Percentiles rank a stretch among this genome's conserved stretches.
Evolutionary conservation across 768 basidiomycete species (phyloP).

Genomic region (Collybiopsis confluens): DNA sequence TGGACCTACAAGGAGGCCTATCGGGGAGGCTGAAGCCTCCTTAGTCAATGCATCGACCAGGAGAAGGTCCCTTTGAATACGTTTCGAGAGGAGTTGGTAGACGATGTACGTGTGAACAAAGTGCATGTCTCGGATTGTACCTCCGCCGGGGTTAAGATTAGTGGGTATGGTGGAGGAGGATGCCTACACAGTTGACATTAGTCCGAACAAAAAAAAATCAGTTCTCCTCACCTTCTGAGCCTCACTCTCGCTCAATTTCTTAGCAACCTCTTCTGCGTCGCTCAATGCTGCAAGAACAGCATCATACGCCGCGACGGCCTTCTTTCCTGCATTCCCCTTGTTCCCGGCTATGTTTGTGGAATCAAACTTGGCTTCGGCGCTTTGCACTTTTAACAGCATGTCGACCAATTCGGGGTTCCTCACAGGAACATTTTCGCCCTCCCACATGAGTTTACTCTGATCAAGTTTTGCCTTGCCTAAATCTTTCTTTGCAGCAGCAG

Average conservation of each 20-base stretch:
- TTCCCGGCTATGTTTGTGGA: slow-evolving; percentile 26
- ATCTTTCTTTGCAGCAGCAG: slow-evolving; percentile 26
- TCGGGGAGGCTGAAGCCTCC: slow-evolving; percentile 17
- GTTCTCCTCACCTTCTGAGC: slow-evolving; percentile 63
- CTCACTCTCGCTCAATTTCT: slow-evolving; percentile 76
- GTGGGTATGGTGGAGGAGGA: slow-evolving; percentile 1
- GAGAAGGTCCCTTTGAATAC: slow-evolving; percentile 85
- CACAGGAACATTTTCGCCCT: slow-evolving; percentile 77
- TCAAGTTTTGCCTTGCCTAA: slow-evolving; percentile 51
- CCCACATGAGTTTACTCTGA: slow-evolving; percentile 58
- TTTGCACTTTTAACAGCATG: slow-evolving; percentile 78
- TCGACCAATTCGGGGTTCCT: slow-evolving; percentile 90
- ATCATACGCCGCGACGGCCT: slow-evolving; percentile 84
- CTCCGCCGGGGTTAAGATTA: slow-evolving; percentile 26
- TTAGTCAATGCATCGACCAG: slow-evolving; percentile 63
- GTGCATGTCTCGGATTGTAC: slow-evolving; percentile 58
- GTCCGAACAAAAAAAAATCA: background rate
- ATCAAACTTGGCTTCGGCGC: slow-evolving; percentile 60
- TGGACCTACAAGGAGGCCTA: no score
- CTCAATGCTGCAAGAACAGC: slow-evolving; percentile 78
- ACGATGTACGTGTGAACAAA: slow-evolving; percentile 86
- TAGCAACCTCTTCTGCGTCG: slow-evolving; percentile 84
- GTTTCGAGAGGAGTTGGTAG: slow-evolving; percentile 81
- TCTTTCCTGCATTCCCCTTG: slow-evolving; percentile 49
- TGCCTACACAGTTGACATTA: background rate